Conservation (phyloP, 345 rosid species). For the Eucalyptus regnans region DNA sequence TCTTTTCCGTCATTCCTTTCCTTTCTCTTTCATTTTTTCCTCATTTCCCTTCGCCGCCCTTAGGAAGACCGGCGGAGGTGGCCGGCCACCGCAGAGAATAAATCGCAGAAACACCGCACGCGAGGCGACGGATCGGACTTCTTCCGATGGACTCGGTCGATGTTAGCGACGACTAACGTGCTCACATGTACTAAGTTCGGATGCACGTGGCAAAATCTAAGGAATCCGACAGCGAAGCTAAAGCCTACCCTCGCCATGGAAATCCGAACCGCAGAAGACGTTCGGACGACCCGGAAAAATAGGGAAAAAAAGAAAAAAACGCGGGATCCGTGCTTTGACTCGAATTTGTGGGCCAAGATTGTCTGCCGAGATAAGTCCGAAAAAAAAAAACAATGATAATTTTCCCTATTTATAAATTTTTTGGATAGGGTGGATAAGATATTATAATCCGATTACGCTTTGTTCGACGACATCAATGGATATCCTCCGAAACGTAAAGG, state of each 20-base stretch:
- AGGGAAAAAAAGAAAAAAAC: neutral
- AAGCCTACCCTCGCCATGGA: neutral
- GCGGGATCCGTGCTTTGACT: neutral
- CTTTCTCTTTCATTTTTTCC: neutral
- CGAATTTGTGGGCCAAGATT: neutral
- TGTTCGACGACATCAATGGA: neutral
- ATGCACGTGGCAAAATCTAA: neutral
- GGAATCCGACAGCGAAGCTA: neutral
- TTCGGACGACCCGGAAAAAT: neutral
- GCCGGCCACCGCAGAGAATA: no score
- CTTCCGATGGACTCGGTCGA: neutral
- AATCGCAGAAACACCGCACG: neutral
- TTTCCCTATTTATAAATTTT: neutral
- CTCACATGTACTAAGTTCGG: neutral
- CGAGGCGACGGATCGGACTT: neutral
- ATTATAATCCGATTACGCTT: neutral
- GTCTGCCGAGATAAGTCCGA: neutral
- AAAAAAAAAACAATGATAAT: no score
- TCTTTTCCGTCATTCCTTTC: accelerated
- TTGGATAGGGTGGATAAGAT: neutral
- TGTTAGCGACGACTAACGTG: neutral
- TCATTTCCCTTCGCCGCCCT: neutral
- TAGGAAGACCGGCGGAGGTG: no score
- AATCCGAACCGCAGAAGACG: neutral
- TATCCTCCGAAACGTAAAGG: neutral